These are phyloP conservation scores for Naumovozyma baii DNA, from an alignment of 805 yeast species.

Conservation along the genomic window DNA sequence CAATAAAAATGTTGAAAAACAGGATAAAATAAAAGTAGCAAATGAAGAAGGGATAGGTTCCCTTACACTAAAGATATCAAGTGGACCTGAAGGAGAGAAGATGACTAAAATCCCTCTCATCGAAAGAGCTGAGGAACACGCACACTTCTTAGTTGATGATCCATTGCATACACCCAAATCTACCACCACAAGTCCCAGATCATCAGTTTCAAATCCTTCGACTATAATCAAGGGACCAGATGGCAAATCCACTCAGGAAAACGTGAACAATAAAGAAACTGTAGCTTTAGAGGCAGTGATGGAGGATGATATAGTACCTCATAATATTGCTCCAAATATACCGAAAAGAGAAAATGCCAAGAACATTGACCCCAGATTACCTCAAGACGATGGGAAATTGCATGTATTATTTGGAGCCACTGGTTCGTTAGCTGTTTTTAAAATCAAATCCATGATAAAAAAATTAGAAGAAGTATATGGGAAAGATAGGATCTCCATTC, in stretches of 20 bases:
- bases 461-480: conserved; percentile 77
- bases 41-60: too few relatives aligned
- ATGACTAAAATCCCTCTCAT: neutral
- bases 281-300: conserved; percentile 6
- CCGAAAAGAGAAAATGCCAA: conserved; percentile 34
- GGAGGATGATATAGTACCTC: conserved; percentile 3
- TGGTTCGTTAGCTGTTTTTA: conserved; percentile 77
- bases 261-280: neutral
- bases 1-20: neutral
- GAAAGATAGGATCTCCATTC: conserved; percentile 64
- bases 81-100: neutral
- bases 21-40: too few relatives aligned
- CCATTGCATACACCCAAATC: conserved; percentile 37
- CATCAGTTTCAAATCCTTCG: conserved; percentile 8
- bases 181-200: conserved; percentile 16
- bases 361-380: conserved; percentile 53
- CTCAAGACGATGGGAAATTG: conserved; percentile 78
- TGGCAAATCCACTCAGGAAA: neutral
- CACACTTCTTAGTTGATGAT: conserved; percentile 68
- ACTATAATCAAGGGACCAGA: too few relatives aligned
- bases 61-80: neutral
- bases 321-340: conserved; percentile 9
- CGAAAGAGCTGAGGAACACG: conserved; percentile 44
- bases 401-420: conserved; percentile 83
- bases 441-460: conserved; percentile 68